A percentile compares a stretch with the other conserved stretches of the same genome.
phyloP scores from a whole-genome alignment of 2,329 filamentous ascomycete species.

The Clarireedia sp. region DNA sequence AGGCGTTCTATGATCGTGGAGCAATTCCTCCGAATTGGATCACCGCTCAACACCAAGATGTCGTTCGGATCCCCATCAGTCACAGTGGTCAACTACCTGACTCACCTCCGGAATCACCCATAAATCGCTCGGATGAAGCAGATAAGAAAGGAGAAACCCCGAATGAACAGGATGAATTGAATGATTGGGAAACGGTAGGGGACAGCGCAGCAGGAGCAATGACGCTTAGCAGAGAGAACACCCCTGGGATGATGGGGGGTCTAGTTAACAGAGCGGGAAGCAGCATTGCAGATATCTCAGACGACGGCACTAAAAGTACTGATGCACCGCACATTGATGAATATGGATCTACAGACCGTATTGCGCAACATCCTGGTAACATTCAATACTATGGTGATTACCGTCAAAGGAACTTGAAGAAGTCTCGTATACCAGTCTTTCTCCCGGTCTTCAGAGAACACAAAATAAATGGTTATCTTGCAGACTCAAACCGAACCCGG shows the following conservation, averaged over 20 bases:
- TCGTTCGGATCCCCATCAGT: slow-evolving; percentile 20
- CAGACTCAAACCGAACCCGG: slow-evolving; percentile 22
- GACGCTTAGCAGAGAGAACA: slow-evolving; percentile 2
- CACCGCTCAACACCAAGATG: slow-evolving; percentile 13
- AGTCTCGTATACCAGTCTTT: slow-evolving; percentile 21
- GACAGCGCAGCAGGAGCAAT: slow-evolving; percentile 16
- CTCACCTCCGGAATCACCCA: slow-evolving; percentile 16
- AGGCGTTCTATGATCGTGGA: slow-evolving; percentile 21
- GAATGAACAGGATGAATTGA: slow-evolving; percentile 15
- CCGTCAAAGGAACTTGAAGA: slow-evolving; percentile 25
- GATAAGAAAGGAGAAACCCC: not conserved
- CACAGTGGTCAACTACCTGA: slow-evolving; percentile 13
- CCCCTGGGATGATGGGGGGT: slow-evolving; percentile 12
- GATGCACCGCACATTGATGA: slow-evolving; percentile 15
- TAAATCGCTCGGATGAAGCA: not conserved
- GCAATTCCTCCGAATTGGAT: slow-evolving; percentile 20
- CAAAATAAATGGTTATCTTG: slow-evolving; percentile 26
- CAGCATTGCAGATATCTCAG: slow-evolving; percentile 27
- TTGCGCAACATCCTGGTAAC: slow-evolving; percentile 24
- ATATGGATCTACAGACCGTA: slow-evolving; percentile 23
- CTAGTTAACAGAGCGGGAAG: slow-evolving; percentile 20
- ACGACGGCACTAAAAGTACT: slow-evolving; percentile 11
- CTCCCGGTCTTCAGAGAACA: slow-evolving; percentile 22
- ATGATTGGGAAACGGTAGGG: slow-evolving; percentile 29
- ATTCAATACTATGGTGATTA: slow-evolving; percentile 22